A percentile compares a stretch with the other conserved stretches of the same genome.
phyloP scores from a whole-genome alignment of 129 eudicot genomes.

The Cynara cardunculus region DNA sequence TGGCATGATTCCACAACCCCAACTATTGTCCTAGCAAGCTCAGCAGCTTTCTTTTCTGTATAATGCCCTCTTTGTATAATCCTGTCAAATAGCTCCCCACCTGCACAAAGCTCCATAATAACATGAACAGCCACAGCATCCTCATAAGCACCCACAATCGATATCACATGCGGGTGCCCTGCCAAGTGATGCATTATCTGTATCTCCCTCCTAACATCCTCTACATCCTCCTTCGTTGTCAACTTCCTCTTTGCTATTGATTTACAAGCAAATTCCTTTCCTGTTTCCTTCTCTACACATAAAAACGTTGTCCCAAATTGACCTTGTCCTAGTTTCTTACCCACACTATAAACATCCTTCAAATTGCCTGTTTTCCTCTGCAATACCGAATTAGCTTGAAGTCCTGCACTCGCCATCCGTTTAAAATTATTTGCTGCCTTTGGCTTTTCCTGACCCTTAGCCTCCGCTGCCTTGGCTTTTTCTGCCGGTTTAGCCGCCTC shows the following conservation, averaged over 20 bases:
- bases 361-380: conserved; percentile 64
- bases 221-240: conserved; percentile 75
- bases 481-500: conserved; percentile 24
- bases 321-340: conserved; percentile 91
- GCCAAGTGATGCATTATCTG: conserved; percentile 95
- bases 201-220: conserved; percentile 96
- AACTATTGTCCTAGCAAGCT: conserved; percentile 77
- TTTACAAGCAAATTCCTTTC: conserved; percentile 78
- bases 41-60: conserved; percentile 88
- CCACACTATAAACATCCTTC: conserved; percentile 66
- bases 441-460: conserved; percentile 20
- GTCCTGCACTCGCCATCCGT: conserved; percentile 59
- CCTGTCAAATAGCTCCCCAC: conserved; percentile 93
- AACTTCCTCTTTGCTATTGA: conserved; percentile 82
- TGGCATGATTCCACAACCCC: conserved; percentile 86
- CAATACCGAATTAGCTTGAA: conserved; percentile 68
- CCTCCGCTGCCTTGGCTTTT: conserved; percentile 16
- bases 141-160: conserved; percentile 79
- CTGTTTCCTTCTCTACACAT: conserved; percentile 57
- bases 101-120: conserved; percentile 89
- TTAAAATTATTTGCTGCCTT: conserved; percentile 22
- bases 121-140: conserved; percentile 91
- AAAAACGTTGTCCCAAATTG: conserved; percentile 85
- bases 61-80: conserved; percentile 85
- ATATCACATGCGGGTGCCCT: conserved; percentile 73